Evolutionary conservation across 164 flowering plant genomes (phyloP).

Genomic region (Vitis rotundifolia): DNA sequence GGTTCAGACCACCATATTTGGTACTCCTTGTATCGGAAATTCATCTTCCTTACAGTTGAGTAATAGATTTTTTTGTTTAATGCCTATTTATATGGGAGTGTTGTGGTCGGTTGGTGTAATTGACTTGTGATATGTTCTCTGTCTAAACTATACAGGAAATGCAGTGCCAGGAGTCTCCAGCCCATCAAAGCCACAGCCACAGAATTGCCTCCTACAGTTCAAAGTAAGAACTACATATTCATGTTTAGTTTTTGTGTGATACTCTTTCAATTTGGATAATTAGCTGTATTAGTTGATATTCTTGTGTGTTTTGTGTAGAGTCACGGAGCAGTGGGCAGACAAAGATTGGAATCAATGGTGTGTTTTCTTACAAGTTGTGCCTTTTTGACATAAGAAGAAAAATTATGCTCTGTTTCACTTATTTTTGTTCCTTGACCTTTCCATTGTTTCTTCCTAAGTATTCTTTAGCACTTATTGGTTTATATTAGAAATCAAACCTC

Average conservation of each 20-base stretch:
- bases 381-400: too few species aligned
- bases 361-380: slow-evolving; percentile 9
- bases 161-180: slow-evolving; percentile 32
- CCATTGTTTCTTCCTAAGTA: too few species aligned
- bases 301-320: slow-evolving; percentile 34
- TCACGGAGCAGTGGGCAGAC: slow-evolving; percentile 57
- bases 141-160: slow-evolving; percentile 32
- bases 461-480: too few species aligned
- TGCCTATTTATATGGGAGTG: neutral
- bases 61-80: neutral
- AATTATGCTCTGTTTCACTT: neutral
- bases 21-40: slow-evolving; percentile 26
- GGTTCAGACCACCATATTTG: slow-evolving; percentile 38
- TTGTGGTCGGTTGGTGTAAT: neutral
- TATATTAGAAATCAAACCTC: too few species aligned
- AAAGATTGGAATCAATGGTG: slow-evolving; percentile 93
- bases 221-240: slow-evolving; percentile 34
- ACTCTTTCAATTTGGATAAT: neutral
- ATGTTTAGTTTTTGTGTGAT: neutral
- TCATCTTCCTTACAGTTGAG: slow-evolving; percentile 54
- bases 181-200: slow-evolving; percentile 88
- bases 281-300: neutral
- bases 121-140: neutral
- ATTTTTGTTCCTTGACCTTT: neutral
- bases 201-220: slow-evolving; percentile 68